Base-by-base conservation (phyloP, 495 filamentous ascomycete genomes). In the Daldinia bambusicola region DNA sequence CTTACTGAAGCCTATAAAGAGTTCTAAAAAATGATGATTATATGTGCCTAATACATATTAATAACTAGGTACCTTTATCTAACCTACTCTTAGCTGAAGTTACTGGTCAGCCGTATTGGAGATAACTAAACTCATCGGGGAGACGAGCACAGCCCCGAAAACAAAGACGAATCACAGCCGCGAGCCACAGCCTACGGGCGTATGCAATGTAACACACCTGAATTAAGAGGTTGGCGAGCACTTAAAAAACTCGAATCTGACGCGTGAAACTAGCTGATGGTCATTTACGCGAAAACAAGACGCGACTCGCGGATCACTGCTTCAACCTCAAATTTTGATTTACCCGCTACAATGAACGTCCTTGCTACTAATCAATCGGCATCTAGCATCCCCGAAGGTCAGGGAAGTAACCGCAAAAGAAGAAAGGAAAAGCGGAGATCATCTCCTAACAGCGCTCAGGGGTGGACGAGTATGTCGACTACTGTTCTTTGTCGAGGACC, bases 381-480 rank as follows among this genome's bases (percentile, higher is more conserved):
- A 9, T 48, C 18, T 18, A 18, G n/a, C 7, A 48, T 3, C 10
- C 16, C 6, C n/a, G n/a, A n/a, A n/a, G n/a, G n/a, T n/a, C n/a
- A n/a, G n/a, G n/a, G n/a, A n/a, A n/a, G n/a, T n/a, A n/a, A n/a
- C n/a, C n/a, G n/a, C n/a, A 16, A 4, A 26, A 20, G 16, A 12
- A 52, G 32, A 22, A 71, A 40, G 10, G 26, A 41, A 1, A 66
- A 62, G 22, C 57, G 69, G 18, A 71, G 45, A 36, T 1, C 18
- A 37, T 38, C 51, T 3, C 34, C 63, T 3, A 26, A 66, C 8
- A 5, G n/a, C 32, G 4, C 31, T n/a, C 63, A 58, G 58, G 69
- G 69, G 43, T 71, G 69, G 69, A 20, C 36, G 4, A 16, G 69
- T 71, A 55, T 55, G 69, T 63, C 37, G 18, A 43, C 10, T 50